A percentile compares a stretch with the other conserved stretches of the same genome.
These are phyloP conservation scores for Leishmania amazonensis DNA, from an alignment of 208 protist genomes.

Conservation along the genomic window DNA sequence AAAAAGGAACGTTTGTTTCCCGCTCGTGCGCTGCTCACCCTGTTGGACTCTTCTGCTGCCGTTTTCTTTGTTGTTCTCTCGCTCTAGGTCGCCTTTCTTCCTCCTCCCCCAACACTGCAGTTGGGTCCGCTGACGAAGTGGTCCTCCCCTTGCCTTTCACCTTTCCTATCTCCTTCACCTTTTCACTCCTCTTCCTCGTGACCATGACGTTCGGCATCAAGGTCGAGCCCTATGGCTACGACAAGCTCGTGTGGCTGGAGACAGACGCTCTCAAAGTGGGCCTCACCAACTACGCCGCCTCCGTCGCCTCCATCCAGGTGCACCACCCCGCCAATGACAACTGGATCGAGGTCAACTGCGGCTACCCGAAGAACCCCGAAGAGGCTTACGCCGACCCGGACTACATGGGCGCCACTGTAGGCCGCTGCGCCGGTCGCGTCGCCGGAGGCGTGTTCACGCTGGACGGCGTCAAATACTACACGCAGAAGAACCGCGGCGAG, in stretches of 20 bases:
- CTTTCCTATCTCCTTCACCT: background rate
- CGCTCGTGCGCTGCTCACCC: background rate
- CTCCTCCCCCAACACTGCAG: background rate
- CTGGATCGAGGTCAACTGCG: conserved; percentile 68
- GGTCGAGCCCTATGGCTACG: conserved; percentile 44
- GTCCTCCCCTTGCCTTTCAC: too few relatives aligned
- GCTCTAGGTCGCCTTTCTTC: background rate
- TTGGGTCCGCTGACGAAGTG: background rate
- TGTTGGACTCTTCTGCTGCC: background rate
- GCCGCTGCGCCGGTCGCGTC: conserved; percentile 70
- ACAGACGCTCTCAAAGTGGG: conserved; percentile 38
- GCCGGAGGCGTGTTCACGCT: conserved; percentile 45
- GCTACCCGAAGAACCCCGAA: conserved; percentile 56
- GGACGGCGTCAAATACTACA: conserved; percentile 41
- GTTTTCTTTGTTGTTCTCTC: background rate
- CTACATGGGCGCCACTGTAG: conserved; percentile 67
- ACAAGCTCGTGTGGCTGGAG: conserved; percentile 45
- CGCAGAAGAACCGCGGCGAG: conserved; percentile 25
- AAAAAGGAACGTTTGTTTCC: background rate
- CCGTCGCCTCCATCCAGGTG: conserved; percentile 51
- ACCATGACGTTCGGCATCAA: conserved; percentile 32
- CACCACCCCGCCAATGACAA: conserved; percentile 20
- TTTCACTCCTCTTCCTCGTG: background rate
- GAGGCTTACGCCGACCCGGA: conserved; percentile 37
- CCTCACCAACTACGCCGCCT: conserved; percentile 57